A percentile compares a stretch with the other conserved stretches of the same genome.
These are phyloP conservation scores for Suhomyces atakaporum DNA, from an alignment of 1,139 yeast species.

Conservation along the genomic window DNA sequence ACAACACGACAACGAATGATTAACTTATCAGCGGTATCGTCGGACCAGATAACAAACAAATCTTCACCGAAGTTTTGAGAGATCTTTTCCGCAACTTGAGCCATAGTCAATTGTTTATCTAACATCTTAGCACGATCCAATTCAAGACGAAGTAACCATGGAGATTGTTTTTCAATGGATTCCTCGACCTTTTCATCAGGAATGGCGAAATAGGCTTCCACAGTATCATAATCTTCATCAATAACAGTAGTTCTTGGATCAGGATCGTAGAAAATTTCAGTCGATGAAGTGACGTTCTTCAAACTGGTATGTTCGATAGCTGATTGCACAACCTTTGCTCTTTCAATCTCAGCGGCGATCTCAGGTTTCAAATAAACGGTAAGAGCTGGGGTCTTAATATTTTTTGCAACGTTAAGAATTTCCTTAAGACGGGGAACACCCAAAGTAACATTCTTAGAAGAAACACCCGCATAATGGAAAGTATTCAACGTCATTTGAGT, in stretches of 20 bases:
- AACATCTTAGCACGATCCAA: conserved; percentile 98
- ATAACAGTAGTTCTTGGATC: conserved; percentile 96
- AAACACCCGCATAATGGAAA: conserved; percentile 99
- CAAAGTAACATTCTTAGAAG: conserved; percentile 96
- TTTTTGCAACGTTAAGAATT: conserved; percentile 97
- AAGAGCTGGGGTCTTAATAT: conserved; percentile 96
- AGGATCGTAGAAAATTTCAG: conserved; percentile 97
- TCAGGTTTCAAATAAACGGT: conserved; percentile 85
- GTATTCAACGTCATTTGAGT: conserved; percentile 99
- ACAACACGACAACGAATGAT: conserved; percentile 98
- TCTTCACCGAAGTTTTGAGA: conserved; percentile 93
- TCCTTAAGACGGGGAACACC: conserved; percentile 99
- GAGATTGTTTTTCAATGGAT: conserved; percentile 90
- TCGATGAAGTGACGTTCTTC: conserved; percentile 93
- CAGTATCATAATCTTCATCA: conserved; percentile 95
- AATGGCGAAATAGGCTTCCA: conserved; percentile 94
- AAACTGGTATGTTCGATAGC: conserved; percentile 96
- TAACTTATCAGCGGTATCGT: conserved; percentile 96
- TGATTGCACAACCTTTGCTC: conserved; percentile 92
- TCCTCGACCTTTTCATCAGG: conserved; percentile 98
- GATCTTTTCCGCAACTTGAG: conserved; percentile 96
- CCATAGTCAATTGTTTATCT: conserved; percentile 96
- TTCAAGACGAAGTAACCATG: conserved; percentile 96
- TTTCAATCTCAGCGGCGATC: conserved; percentile 84
- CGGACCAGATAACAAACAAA: conserved; percentile 97